Evolutionary conservation across 306 rosid genomes (phyloP).

Genomic region (Calophaca sinica): DNA sequence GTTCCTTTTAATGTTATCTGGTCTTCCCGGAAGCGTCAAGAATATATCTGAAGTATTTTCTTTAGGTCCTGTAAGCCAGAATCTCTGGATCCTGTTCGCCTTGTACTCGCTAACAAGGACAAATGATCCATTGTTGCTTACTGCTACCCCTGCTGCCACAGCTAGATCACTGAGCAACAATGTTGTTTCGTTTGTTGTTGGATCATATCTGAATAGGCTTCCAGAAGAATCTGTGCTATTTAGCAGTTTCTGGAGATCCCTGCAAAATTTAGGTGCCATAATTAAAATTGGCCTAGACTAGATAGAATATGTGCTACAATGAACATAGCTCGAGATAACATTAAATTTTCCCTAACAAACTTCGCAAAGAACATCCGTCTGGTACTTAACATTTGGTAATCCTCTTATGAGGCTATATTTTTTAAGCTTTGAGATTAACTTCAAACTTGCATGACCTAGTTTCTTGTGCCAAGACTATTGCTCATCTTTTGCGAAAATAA

Average conservation of each 20-base stretch:
- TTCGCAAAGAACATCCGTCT: too few species aligned
- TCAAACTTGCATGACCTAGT: too few species aligned
- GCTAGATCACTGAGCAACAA: slow-evolving; percentile 41
- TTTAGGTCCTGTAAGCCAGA: slow-evolving; percentile 49
- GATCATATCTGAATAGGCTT: slow-evolving; percentile 45
- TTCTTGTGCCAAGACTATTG: too few species aligned
- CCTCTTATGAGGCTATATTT: too few species aligned
- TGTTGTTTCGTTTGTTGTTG: slow-evolving; percentile 29
- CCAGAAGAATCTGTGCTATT: slow-evolving; percentile 39
- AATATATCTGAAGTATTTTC: slow-evolving; percentile 46
- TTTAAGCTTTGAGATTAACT: too few species aligned
- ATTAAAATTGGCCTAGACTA: neutral
- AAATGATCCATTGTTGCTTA: slow-evolving; percentile 44
- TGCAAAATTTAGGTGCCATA: slow-evolving; percentile 7
- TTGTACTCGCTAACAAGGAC: slow-evolving; percentile 49
- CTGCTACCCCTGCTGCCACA: slow-evolving; percentile 49
- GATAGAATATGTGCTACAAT: neutral
- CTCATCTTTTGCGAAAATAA: too few species aligned
- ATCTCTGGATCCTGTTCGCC: slow-evolving; percentile 39
- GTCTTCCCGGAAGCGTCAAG: slow-evolving; percentile 30
- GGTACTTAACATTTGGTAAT: too few species aligned
- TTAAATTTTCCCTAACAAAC: neutral
- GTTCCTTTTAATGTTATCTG: slow-evolving; percentile 49
- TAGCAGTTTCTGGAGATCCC: slow-evolving; percentile 40
- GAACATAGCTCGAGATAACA: neutral